Base-by-base conservation (phyloP, 202 grass and related monocot genomes). In the Hordeum pubiflorum region DNA sequence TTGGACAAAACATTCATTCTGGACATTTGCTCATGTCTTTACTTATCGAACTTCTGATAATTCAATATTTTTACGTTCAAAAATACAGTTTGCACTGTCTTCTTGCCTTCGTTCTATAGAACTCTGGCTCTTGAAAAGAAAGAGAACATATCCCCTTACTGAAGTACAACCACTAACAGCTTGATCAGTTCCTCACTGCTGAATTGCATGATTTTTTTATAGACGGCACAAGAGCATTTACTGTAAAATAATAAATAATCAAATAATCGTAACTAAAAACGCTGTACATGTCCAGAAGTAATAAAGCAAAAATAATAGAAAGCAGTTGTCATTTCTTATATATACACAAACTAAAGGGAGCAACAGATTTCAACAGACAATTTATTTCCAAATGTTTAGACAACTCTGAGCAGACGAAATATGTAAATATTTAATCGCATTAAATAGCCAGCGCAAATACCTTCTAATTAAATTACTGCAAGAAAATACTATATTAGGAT, bases 191-290 rank as follows among this genome's bases (percentile, higher is more conserved):
- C 32, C 66, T 80, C 17, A 58, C 13, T 17, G 63, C 21, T 27
- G 10, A 56, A 77, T 63, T 12, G 5, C 3, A 8, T 77, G 24
- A 7, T 24, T 67, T 59, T 58, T 85, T 74, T 67, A n/a, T 7
- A 55, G 57, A 41, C 13, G 24, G 48, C 27, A 78, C 18, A 76
- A 77, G 21, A 72, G 34, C 5, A 65, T 44, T 73, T 63, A 12
- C 74, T 23, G 57, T 40, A n/a, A 23, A 69, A 58, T 61, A 33
- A 77, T 46, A 36, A 43, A 68, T 77, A 33, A 68, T 77, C 58
- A 4, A 20, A 7, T 29, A 77, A n/a, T 54, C 50, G 7, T 54
- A 8, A 54, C 17, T 54, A 9, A 67, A 67, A 80, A 17, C 40
- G 20, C 5, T 21, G 10, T 10, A 37, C 9, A 48, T 3, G 13